Percentiles rank a stretch among this genome's conserved stretches.
Evolutionary conservation across 169 alveolate genomes (phyloP).

Genomic region (Plasmodium adleri): DNA sequence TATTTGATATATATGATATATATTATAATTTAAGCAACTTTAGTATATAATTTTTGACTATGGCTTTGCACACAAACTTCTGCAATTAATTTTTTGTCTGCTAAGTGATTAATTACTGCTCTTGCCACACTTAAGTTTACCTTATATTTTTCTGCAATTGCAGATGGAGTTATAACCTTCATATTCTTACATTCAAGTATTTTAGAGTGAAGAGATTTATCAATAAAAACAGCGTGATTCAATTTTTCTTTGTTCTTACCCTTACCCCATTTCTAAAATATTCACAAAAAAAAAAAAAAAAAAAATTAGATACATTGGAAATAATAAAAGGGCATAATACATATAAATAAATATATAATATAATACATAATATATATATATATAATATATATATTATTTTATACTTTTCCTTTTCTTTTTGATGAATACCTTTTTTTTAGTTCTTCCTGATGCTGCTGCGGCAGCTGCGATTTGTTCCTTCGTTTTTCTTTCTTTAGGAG

Average conservation of each 20-base stretch:
- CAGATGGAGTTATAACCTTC: slow-evolving; percentile 93
- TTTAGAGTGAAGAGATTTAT: slow-evolving; percentile 93
- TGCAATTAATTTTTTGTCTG: slow-evolving; percentile 86
- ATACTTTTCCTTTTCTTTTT: neutral
- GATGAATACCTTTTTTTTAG: slow-evolving; percentile 59
- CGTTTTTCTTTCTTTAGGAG: slow-evolving; percentile 78
- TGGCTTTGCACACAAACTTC: slow-evolving; percentile 92
- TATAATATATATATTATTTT: neutral
- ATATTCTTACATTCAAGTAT: slow-evolving; percentile 94
- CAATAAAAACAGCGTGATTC: slow-evolving; percentile 95
- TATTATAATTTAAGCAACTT: slow-evolving; percentile 46
- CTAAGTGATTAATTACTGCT: slow-evolving; percentile 90
- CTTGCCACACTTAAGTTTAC: slow-evolving; percentile 93
- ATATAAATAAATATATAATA: neutral
- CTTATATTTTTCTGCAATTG: slow-evolving; percentile 93
- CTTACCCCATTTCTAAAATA: slow-evolving; percentile 92
- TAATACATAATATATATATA: neutral
- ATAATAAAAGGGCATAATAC: slow-evolving; percentile 3
- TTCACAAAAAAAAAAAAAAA: slow-evolving; percentile 5
- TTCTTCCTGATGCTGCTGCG: slow-evolving; percentile 80
- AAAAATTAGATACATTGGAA: neutral
- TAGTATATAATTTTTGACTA: slow-evolving; percentile 89
- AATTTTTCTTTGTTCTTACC: slow-evolving; percentile 95
- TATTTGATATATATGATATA: neutral
- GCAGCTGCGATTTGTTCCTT: slow-evolving; percentile 78